Evolutionary conservation across 83 land plant species (phyloP).

Genomic region (Isoetes engelmannii): DNA sequence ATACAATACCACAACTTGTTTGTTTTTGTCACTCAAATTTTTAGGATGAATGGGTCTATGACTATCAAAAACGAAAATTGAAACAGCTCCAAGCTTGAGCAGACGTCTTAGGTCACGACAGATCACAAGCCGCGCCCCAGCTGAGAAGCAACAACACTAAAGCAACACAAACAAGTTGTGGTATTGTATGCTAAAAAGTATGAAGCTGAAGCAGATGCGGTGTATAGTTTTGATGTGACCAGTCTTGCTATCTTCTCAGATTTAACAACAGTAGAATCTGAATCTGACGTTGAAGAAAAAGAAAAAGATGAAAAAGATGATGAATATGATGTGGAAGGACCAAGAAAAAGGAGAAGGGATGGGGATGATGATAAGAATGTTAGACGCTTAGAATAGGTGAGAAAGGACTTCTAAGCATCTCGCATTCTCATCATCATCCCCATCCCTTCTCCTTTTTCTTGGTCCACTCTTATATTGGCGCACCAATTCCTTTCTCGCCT

Average conservation of each 20-base stretch:
- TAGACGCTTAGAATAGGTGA: conserved; percentile 30
- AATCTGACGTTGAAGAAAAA: conserved; percentile 27
- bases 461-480: no score
- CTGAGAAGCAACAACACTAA: no score
- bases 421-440: conserved; percentile 24
- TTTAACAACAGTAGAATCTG: conserved; percentile 21
- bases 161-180: conserved; percentile 52
- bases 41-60: conserved; percentile 89
- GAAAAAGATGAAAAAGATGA: conserved; percentile 47
- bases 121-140: no score
- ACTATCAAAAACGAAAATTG: conserved; percentile 90
- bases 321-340: conserved; percentile 1
- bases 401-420: conserved; percentile 32
- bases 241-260: conserved; percentile 49
- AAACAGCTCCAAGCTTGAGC: no score
- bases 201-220: conserved; percentile 69
- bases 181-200: conserved; percentile 74
- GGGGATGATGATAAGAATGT: conserved; percentile 24
- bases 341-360: conserved; percentile 16
- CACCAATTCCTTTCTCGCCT: conserved; percentile 17
- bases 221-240: conserved; percentile 60
- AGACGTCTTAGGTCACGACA: conserved; percentile 53
- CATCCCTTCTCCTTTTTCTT: conserved; percentile 14
- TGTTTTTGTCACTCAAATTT: conserved; percentile 60
- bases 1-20: no score